Evolutionary conservation across 345 rosid genomes (phyloP).

Genomic region (Eucalyptus dawsonii): DNA sequence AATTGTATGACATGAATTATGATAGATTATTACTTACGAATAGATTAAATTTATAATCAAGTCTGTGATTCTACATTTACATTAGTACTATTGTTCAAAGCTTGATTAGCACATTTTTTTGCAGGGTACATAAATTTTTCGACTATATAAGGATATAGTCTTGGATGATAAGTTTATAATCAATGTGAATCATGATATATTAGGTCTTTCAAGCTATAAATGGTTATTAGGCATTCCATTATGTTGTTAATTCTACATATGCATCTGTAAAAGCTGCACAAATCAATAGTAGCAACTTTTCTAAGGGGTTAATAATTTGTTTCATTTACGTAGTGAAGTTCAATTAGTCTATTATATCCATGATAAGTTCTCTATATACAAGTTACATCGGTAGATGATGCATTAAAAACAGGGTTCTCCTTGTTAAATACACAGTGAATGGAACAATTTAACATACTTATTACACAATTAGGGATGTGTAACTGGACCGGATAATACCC

Average conservation of each 20-base stretch:
- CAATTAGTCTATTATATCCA: background rate
- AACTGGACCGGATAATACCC: too few relatives aligned
- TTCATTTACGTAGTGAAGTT: background rate
- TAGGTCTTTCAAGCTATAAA: background rate
- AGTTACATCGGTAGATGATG: background rate
- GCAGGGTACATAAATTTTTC: background rate
- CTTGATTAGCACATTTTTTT: background rate
- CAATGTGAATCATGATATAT: background rate
- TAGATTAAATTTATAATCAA: background rate
- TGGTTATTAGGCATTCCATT: background rate
- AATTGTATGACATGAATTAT: background rate
- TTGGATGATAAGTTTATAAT: background rate
- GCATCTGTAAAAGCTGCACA: background rate
- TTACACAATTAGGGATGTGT: too few relatives aligned
- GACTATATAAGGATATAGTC: accelerated
- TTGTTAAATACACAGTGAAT: background rate
- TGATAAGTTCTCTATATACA: too few relatives aligned
- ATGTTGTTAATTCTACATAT: background rate
- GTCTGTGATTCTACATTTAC: background rate
- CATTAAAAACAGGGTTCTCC: background rate
- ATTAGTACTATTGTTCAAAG: background rate
- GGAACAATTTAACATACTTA: background rate
- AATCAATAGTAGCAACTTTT: background rate
- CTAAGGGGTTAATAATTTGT: background rate
- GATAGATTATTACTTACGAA: accelerated